Evolutionary conservation across 805 yeast species (phyloP).

Genomic region (Candida verbasci): DNA sequence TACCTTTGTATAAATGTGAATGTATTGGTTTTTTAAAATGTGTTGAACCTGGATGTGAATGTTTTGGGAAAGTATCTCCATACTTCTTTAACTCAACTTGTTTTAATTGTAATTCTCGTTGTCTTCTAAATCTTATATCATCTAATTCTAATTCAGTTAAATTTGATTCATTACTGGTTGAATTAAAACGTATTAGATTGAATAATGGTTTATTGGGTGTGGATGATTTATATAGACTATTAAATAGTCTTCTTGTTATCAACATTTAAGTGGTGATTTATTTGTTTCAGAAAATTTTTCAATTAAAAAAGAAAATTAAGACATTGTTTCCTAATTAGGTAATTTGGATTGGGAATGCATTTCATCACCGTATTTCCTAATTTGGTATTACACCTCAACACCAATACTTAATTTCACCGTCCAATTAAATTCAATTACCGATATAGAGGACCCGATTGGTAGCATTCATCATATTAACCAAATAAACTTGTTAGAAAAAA

Average conservation of each 20-base stretch:
- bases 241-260: slow-evolving; percentile 1
- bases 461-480: not conserved
- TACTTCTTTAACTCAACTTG: slow-evolving; percentile 67
- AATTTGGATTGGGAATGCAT: too few species aligned
- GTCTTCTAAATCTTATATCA: slow-evolving; percentile 67
- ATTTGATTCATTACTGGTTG: not conserved
- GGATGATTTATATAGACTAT: slow-evolving; percentile 2
- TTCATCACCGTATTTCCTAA: not conserved
- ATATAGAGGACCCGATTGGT: not conserved
- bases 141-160: slow-evolving; percentile 72
- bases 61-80: slow-evolving; percentile 49
- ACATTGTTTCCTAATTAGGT: too few species aligned
- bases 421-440: slow-evolving; percentile 4
- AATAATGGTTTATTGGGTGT: not conserved
- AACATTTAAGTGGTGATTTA: too few species aligned
- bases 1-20: slow-evolving; percentile 80
- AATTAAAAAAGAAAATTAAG: too few species aligned
- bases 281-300: too few species aligned
- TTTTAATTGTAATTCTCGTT: slow-evolving; percentile 67
- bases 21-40: slow-evolving; percentile 88
- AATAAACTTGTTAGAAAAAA: not conserved
- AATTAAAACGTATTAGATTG: slow-evolving; percentile 3
- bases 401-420: not conserved
- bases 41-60: slow-evolving; percentile 76
- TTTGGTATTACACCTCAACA: not conserved